Evolutionary conservation across 345 rosid genomes (phyloP), one percentile per base, ranked within the genome.

Genomic region (Aegle marmelos): DNA sequence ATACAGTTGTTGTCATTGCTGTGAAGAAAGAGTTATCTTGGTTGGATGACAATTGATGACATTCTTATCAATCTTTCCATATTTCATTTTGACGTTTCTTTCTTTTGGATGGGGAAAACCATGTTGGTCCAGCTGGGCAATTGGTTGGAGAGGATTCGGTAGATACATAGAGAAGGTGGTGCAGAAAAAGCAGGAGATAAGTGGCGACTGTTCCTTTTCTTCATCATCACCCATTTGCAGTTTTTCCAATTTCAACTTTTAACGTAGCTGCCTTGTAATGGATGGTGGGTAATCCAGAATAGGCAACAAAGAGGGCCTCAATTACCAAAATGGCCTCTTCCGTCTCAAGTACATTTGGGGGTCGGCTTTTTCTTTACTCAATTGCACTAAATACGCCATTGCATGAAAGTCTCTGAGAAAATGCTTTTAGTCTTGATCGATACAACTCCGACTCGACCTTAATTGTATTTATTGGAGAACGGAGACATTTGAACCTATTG

Each of bases 1-100:
- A 76, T n/a, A n/a, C 6, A 28, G 9, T 30, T 50, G 34, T 48
- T 14, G 24, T 37, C 19, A 19, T 60, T 50, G 41, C 53, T 41
- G 21, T 28, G 58, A 63, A 19, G 75, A 61, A 75, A 50, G 77
- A 75, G 70, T 77, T 60, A 83, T 73, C 48, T 74, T 71, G 82
- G 80, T 75, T 82, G 80, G 83, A 77, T 58, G 85, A 78, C 68
- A 83, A 80, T 58, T 72, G 83, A 81, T 61, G 80, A 74, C 76
- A 81, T 71, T 50, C 57, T 36, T 5, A 77, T 77, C 76, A 61
- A 56, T 70, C 33, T 56, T 39, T 65, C 24, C 25, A 11, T 22
- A 1, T 5, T 39, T 27, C 39, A 21, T 41, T 50, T 22, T 21
- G 73, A 36, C 67, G 61, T 22, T 48, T 73, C 50, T 34, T n/a